Base-by-base conservation (phyloP, 495 filamentous ascomycete species). In the Lophiostoma macrostomum region DNA sequence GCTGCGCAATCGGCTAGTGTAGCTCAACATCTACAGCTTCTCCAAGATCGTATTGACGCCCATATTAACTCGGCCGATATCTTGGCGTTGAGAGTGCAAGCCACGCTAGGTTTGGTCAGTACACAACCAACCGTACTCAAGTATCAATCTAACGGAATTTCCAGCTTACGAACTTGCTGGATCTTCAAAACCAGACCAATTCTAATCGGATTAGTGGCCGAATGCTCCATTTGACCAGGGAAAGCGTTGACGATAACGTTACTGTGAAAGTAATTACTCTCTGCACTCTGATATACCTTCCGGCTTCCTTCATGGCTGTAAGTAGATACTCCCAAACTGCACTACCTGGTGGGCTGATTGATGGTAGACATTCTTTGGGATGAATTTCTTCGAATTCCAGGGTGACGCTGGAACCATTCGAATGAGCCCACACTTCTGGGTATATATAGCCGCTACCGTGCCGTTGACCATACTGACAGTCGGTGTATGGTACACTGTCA, bases 161-260 rank as follows among this genome's bases (percentile, higher is more conserved):
- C 4, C 22, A 56, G 52, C 41, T 57, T 6, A 35, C 45, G 29
- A 51, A 51, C 23, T 13, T 57, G 14, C 30, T 57, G 8, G 53
- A 52, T 37, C 12, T 57, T 3, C 16, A 51, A 44, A 52, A 57
- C 37, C 53, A 57, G 38, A 20, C 25, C 11, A 37, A 14, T 19
- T 41, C 53, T 3, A 28, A 44, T 12, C 31, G 20, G 25, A 35
- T 57, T 5, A 43, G 28, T 16, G 37, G 11, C 19, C 44, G 24
- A 4, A 57, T 57, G 31, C 38, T 57, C 4, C 27, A 20, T 25
- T 23, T 57, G n/a, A 57, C 46, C n/a, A 14, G 25, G 18, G 36
- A 57, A 8, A 57, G 27, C 14, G 53, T 57, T 7, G 53, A 57
- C 32, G 46, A 57, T 23, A 57, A 57, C 18, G 53, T 47, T 18